Conservation (phyloP, 768 basidiomycete genomes). For the Tulasnella calospora region DNA sequence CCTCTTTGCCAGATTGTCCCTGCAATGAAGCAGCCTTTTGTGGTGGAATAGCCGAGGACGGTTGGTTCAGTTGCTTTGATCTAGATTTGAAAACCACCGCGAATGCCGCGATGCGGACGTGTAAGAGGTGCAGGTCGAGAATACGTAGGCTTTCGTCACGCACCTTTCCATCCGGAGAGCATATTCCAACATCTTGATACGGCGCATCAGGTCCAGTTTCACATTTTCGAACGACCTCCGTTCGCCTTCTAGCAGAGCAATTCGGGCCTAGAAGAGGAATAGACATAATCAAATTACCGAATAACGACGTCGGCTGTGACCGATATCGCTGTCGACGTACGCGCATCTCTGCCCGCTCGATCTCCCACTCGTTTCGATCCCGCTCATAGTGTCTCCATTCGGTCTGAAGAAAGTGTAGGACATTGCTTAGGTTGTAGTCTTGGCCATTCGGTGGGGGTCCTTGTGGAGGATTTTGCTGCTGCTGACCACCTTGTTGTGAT, state of each 20-base stretch:
- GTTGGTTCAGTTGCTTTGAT: constrained; percentile 71
- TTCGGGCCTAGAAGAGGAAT: constrained; percentile 64
- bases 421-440: constrained; percentile 88
- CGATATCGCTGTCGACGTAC: constrained; percentile 47
- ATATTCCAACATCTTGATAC: constrained; percentile 99
- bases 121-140: constrained; percentile 7
- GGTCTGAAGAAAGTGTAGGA: constrained; percentile 94
- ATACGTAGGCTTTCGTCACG: constrained; percentile 34
- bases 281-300: constrained; percentile 1
- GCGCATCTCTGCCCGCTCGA: constrained; percentile 98
- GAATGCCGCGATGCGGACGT: constrained; percentile 26
- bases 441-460: constrained; percentile 82
- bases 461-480: constrained; percentile 44
- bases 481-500: constrained; percentile 42
- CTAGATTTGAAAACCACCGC: constrained; percentile 39
- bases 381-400: constrained; percentile 98
- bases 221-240: constrained; percentile 95
- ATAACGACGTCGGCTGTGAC: not conserved
- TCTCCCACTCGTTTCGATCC: constrained; percentile 99
- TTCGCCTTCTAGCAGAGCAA: constrained; percentile 95
- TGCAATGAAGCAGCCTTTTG: constrained; percentile 63
- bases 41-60: constrained; percentile 54
- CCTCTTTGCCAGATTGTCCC: constrained; percentile 45
- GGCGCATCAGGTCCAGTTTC: constrained; percentile 88
- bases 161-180: constrained; percentile 94